Conservation (phyloP, 2,329 filamentous ascomycete species). For the Calonectria hongkongensis region DNA sequence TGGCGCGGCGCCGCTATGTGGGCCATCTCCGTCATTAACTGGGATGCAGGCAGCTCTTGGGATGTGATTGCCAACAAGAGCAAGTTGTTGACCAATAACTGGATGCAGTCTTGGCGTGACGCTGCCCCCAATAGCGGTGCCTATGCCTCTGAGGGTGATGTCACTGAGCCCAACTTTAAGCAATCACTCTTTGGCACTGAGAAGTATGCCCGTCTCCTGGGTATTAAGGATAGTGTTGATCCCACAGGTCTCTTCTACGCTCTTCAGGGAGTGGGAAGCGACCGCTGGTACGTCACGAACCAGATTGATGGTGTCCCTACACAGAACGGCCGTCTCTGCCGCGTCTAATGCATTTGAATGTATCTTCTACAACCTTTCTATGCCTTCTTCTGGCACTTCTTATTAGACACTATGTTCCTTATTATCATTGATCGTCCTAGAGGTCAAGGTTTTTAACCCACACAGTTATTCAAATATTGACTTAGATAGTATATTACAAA, state of each 20-base stretch:
- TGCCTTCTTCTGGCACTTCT: neutral
- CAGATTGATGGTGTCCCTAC: slow-evolving; percentile 51
- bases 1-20: slow-evolving; percentile 67
- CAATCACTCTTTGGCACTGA: slow-evolving; percentile 47
- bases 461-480: no score
- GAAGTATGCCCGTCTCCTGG: slow-evolving; percentile 47
- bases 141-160: slow-evolving; percentile 50
- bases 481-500: no score
- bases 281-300: slow-evolving; percentile 47
- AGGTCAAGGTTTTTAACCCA: no score
- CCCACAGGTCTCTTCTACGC: slow-evolving; percentile 50
- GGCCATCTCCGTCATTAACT: slow-evolving; percentile 60
- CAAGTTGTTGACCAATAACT: slow-evolving; percentile 47
- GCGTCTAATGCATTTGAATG: slow-evolving; percentile 25
- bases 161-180: slow-evolving; percentile 50
- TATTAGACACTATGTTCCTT: no score
- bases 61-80: slow-evolving; percentile 42
- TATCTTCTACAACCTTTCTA: neutral
- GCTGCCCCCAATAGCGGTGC: slow-evolving; percentile 44
- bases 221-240: slow-evolving; percentile 48
- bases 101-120: slow-evolving; percentile 55
- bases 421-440: no score
- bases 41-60: slow-evolving; percentile 48
- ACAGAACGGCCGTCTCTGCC: slow-evolving; percentile 51
- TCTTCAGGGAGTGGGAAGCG: slow-evolving; percentile 45